These are phyloP conservation scores for Huiozyma sinensis DNA, from an alignment of 805 yeast species.

Conservation along the genomic window DNA sequence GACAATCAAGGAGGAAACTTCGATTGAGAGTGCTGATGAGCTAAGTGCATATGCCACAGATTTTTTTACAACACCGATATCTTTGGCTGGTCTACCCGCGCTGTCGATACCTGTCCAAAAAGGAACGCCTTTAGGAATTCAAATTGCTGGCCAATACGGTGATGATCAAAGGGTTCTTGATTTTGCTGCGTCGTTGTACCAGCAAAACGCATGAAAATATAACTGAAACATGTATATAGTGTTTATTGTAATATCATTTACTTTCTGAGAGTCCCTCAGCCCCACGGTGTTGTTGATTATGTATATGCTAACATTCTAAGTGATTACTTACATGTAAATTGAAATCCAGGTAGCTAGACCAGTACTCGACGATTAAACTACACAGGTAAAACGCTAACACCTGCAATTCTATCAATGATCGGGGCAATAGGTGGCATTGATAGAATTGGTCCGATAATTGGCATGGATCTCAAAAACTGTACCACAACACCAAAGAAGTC, in stretches of 20 bases:
- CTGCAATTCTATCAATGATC: conserved; percentile 49
- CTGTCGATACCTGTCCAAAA: conserved; percentile 54
- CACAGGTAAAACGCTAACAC: conserved; percentile 57
- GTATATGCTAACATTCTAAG: no score
- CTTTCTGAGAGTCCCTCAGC: background rate
- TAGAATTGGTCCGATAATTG: conserved; percentile 75
- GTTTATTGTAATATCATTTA: background rate
- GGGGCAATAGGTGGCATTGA: conserved; percentile 81
- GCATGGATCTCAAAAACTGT: conserved; percentile 77
- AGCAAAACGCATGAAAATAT: no score
- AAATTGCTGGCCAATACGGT: conserved; percentile 78
- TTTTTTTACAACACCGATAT: conserved; percentile 79
- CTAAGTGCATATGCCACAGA: conserved; percentile 69
- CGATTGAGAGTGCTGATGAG: conserved; percentile 32
- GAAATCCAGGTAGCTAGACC: no score
- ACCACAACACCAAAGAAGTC: conserved; percentile 88
- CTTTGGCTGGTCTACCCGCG: conserved; percentile 85
- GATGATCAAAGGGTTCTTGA: conserved; percentile 57
- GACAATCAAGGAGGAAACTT: conserved; percentile 29
- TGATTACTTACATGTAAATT: background rate
- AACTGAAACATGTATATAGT: conserved; percentile 1
- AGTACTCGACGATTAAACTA: conserved; percentile 13
- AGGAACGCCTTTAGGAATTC: conserved; percentile 48
- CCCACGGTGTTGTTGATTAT: background rate
- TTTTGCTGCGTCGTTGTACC: conserved; percentile 9